Conservation (phyloP, 2,329 filamentous ascomycete species). For the Neurospora crassa region DNA sequence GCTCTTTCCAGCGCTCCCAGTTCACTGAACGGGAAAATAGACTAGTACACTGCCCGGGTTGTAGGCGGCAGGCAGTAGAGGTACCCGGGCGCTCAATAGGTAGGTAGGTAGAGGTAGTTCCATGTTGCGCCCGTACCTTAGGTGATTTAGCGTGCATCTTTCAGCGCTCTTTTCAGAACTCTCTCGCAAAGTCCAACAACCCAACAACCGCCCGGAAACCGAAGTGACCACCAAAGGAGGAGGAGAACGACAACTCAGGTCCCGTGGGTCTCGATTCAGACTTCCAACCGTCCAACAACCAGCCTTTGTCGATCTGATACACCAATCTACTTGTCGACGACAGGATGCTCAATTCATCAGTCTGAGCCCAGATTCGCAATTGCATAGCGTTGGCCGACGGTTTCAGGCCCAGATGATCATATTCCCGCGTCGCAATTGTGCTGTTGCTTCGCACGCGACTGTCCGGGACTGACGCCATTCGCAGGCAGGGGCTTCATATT, state of each 20-base stretch:
- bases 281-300: slow-evolving; percentile 15
- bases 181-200: slow-evolving; percentile 27
- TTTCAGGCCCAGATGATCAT: slow-evolving; percentile 35
- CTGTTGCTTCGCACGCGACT: slow-evolving; percentile 38
- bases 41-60: background rate
- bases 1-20: background rate
- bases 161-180: background rate
- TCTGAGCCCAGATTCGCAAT: slow-evolving; percentile 30
- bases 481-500: background rate
- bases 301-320: slow-evolving; percentile 5
- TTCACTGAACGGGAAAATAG: background rate
- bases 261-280: slow-evolving; percentile 12
- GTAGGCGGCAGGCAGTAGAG: background rate
- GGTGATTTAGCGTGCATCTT: background rate
- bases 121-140: too few species aligned
- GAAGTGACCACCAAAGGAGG: slow-evolving; percentile 10
- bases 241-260: background rate
- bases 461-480: background rate
- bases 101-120: too few species aligned
- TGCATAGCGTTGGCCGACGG: slow-evolving; percentile 28
- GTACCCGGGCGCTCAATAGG: background rate
- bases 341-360: slow-evolving; percentile 36
- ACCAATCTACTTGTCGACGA: slow-evolving; percentile 32
- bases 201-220: slow-evolving; percentile 5
- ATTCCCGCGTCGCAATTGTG: slow-evolving; percentile 34